phyloP scores from a whole-genome alignment of 2,329 filamentous ascomycete species.

The Cercospora nicotianae region DNA sequence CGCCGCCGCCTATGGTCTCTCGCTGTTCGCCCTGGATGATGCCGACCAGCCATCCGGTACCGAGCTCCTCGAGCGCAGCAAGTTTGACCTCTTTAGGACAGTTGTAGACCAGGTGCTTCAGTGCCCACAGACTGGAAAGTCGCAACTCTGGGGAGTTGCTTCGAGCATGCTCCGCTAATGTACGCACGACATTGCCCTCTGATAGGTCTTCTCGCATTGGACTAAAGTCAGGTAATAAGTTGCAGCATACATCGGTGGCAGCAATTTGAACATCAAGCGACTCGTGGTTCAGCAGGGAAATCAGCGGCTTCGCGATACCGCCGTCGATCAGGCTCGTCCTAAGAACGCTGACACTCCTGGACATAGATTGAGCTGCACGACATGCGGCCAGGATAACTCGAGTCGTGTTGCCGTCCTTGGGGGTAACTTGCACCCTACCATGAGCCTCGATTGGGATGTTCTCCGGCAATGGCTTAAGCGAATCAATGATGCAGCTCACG shows the following conservation, averaged over 20 bases:
- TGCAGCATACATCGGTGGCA: slow-evolving; percentile 79
- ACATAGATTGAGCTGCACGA: slow-evolving; percentile 75
- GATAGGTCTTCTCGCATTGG: slow-evolving; percentile 83
- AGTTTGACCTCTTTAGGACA: slow-evolving; percentile 72
- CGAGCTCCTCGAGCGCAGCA: slow-evolving; percentile 73
- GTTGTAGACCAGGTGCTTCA: slow-evolving; percentile 83
- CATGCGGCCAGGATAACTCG: slow-evolving; percentile 83
- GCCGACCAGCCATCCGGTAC: slow-evolving; percentile 75
- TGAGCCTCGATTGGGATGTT: slow-evolving; percentile 29
- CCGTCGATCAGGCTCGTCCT: slow-evolving; percentile 86
- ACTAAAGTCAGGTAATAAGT: slow-evolving; percentile 83
- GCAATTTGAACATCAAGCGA: slow-evolving; percentile 81
- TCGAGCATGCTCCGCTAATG: slow-evolving; percentile 80
- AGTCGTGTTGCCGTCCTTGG: slow-evolving; percentile 72
- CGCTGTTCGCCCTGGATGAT: slow-evolving; percentile 64
- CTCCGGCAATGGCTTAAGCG: slow-evolving; percentile 62
- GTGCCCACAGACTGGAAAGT: slow-evolving; percentile 84
- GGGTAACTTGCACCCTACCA: slow-evolving; percentile 39
- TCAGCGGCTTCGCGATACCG: slow-evolving; percentile 74
- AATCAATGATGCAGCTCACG: slow-evolving; percentile 79
- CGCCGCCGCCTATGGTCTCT: slow-evolving; percentile 51
- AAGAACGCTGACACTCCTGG: slow-evolving; percentile 79
- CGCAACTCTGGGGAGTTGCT: slow-evolving; percentile 76
- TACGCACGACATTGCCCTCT: slow-evolving; percentile 70
- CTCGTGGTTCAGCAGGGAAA: slow-evolving; percentile 70